Evolutionary conservation across 352 stramenopile genomes (phyloP), one percentile per base, ranked within the genome.

Genomic region (Peronospora belbahrii): DNA sequence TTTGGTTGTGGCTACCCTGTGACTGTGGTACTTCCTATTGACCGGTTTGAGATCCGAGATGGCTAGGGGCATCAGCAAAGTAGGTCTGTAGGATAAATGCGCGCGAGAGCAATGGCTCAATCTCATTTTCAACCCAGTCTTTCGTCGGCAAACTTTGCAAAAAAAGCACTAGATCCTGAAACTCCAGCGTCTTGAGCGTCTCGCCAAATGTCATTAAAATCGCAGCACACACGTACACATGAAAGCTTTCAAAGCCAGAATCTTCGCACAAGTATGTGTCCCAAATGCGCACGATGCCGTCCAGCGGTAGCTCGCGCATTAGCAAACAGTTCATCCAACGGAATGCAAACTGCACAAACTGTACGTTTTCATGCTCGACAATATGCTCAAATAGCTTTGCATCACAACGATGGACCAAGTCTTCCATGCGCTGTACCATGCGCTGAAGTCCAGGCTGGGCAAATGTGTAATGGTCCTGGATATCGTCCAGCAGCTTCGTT

Each of bases 301-400:
- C 55, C 34, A 99, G 65, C 41, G 85, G 85, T 37, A 99, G 88
- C 64, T 99, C 97, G 25, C 97, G 79, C 67, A 99, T 89, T 28
- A 99, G 77, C 39, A 99, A 67, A 66, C 97, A 99, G 78, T 99
- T 99, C 92, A 99, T 99, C 96, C 97, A 99, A 32, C 97, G 97
- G 67, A 99, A 99, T 14, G 95, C 94, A 70, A 99, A 99, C 75
- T 99, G 95, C 38, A 99, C 93, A 63, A 98, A 99, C 62, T 98
- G 84, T 54, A 99, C 88, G 11, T 76, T 89, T 41, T 96, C 84
- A 5, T 81, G 72, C 55, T 95, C 71, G 11, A 99, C 82, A 48
- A 93, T 88, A 71, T 99, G 95, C 49, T 84, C 65, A 49, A 96
- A 95, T 22, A 99, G 73, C 39, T 97, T 74, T 4, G 60, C 68